Evolutionary conservation across 2,329 filamentous ascomycete species (phyloP), one percentile per base, ranked within the genome.

Genomic region (Cercospora brassicicola): DNA sequence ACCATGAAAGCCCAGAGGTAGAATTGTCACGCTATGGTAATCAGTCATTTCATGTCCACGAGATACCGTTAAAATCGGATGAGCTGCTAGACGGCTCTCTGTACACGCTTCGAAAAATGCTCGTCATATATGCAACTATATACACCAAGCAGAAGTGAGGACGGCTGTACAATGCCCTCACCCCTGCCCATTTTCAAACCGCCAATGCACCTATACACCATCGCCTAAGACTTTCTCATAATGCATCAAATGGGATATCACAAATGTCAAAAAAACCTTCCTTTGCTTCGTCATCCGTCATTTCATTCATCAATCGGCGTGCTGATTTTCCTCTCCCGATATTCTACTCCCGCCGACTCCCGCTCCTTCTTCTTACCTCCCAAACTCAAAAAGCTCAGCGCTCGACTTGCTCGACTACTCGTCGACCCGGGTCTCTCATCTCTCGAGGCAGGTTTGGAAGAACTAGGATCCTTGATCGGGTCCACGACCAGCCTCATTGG

Each of bases 401-500:
- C 77, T 39, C 75, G 66, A 51, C 72, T 76, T 7, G 74, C 73
- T 7, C 72, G 67, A 64, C 75, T 78, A 64, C 71, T 75, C n/a
- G 71, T 74, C 7, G 73, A 75, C 15, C 73, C 73, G 0, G 71
- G 73, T 20, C 62, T 31, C 10, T 57, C 62, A 10, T 39, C 48
- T n/a, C 74, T 28, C 36, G 39, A 62, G 10, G 57, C 33, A 57
- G 60, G 33, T 7, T 18, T 53, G 9, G 36, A 39, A 60, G 48
- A 63, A 11, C 70, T 69, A 28, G 66, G 70, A 53, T 73, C 72
- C 63, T 71, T 72, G 62, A 78, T 73, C 0, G 77, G 77, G 66
- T 80, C 78, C 11, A 86, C 83, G 59, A 88, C 81, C 60, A 78
- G 78, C 69, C 82, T 81, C 23, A 84, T 84, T 1, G 80, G 78